Evolutionary conservation across 2,329 filamentous ascomycete genomes (phyloP).

Genomic region (Colletotrichum falcatum): DNA sequence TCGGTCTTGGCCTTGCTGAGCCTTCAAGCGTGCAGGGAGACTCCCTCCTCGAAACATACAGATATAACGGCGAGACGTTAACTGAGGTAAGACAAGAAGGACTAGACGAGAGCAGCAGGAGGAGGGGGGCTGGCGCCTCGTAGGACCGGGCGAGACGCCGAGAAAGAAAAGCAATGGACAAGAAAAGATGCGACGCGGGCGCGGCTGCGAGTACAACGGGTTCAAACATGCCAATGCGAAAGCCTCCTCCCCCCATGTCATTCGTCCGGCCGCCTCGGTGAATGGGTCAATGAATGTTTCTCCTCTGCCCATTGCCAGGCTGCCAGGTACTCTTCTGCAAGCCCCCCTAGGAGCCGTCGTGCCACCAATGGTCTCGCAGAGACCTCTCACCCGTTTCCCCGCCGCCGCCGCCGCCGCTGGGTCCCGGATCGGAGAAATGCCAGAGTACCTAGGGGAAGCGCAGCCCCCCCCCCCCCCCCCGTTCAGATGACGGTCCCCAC

Average conservation of each 20-base stretch:
- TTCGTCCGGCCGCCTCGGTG: constrained; percentile 22
- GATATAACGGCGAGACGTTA: constrained; percentile 10
- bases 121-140: background rate
- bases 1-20: background rate
- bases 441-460: background rate
- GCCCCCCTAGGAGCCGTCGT: constrained; percentile 19
- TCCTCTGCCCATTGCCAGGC: too few relatives aligned
- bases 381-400: background rate
- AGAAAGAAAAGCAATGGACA: constrained; percentile 21
- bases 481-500: constrained; percentile 38
- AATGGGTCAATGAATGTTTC: constrained; percentile 13
- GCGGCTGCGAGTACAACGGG: constrained; percentile 12
- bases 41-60: background rate
- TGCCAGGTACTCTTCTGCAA: constrained; percentile 10
- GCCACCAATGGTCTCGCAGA: background rate
- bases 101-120: background rate
- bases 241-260: background rate
- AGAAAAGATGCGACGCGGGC: constrained; percentile 19
- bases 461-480: constrained; percentile 7
- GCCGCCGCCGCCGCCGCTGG: background rate
- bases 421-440: background rate
- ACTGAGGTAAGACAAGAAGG: constrained; percentile 1
- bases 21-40: background rate
- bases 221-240: constrained; percentile 13
- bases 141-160: constrained; percentile 10